Conservation (phyloP, 108 stramenopile species). For the Skeletonema potamos region DNA sequence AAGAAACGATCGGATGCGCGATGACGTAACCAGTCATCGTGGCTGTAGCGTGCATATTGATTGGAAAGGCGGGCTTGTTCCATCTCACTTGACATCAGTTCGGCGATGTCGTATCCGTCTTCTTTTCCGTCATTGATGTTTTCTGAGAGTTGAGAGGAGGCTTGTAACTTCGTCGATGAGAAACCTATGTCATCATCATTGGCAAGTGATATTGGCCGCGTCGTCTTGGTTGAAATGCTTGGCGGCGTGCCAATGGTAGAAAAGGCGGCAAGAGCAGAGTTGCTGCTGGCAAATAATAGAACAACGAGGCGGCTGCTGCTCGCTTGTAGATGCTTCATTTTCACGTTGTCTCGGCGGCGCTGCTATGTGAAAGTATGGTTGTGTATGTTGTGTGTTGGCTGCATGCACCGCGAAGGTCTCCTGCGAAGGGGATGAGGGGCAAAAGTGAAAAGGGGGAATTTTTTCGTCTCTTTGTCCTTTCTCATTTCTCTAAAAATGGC, state of each 20-base stretch:
- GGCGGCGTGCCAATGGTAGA: not conserved
- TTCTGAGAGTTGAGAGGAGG: not conserved
- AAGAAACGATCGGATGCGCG: constrained; percentile 4
- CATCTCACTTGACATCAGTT: constrained; percentile 13
- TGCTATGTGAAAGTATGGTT: too few species aligned
- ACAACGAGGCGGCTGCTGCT: not conserved
- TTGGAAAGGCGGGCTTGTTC: constrained; percentile 6
- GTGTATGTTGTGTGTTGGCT: too few species aligned
- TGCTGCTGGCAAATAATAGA: not conserved
- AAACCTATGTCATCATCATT: too few species aligned
- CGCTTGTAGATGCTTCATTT: not conserved
- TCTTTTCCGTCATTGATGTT: not conserved
- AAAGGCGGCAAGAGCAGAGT: not conserved
- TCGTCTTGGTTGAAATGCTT: not conserved
- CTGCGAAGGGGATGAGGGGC: too few species aligned
- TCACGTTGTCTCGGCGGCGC: too few species aligned
- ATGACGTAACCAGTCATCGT: constrained; percentile 7
- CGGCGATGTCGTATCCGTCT: constrained; percentile 4
- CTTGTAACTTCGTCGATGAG: not conserved
- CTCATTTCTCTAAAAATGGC: too few species aligned
- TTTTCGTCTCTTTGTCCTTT: too few species aligned
- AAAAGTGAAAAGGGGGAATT: too few species aligned
- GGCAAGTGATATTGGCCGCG: not conserved
- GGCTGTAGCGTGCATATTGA: constrained; percentile 7
- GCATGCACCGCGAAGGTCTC: too few species aligned